Conservation (phyloP, 192 early-diverging fungal genomes). For the Entomortierella beljakovae region DNA sequence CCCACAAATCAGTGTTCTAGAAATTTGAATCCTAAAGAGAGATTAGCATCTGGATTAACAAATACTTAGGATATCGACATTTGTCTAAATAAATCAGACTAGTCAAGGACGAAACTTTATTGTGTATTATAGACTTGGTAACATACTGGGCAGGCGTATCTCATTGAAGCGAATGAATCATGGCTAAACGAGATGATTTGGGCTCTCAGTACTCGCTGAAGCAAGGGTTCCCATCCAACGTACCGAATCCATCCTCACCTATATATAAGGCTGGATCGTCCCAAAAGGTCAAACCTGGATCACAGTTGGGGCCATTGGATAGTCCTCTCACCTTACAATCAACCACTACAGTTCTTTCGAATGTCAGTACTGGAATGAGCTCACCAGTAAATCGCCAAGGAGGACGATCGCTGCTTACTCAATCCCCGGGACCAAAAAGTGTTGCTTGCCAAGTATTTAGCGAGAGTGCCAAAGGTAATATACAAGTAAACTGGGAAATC, state of each 20-base stretch:
- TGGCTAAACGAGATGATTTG: conserved; percentile 40
- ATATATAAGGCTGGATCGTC: not conserved
- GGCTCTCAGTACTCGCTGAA: not conserved
- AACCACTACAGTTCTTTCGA: conserved; percentile 1
- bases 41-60: no score
- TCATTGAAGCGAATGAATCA: not conserved
- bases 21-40: no score
- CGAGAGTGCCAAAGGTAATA: conserved; percentile 15
- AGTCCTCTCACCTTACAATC: not conserved
- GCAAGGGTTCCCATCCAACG: not conserved
- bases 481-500: no score
- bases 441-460: not conserved
- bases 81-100: not conserved
- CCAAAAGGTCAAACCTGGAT: conserved; percentile 5
- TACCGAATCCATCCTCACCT: not conserved
- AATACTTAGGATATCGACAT: no score
- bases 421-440: conserved; percentile 5
- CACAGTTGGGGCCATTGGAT: not conserved
- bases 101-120: no score
- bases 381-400: conserved; percentile 7
- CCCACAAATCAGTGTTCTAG: no score
- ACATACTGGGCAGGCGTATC: no score
- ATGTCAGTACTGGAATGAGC: not conserved
- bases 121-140: no score
- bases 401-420: conserved; percentile 5